Evolutionary conservation across 805 yeast species (phyloP).

Genomic region (Myxozyma geophila): DNA sequence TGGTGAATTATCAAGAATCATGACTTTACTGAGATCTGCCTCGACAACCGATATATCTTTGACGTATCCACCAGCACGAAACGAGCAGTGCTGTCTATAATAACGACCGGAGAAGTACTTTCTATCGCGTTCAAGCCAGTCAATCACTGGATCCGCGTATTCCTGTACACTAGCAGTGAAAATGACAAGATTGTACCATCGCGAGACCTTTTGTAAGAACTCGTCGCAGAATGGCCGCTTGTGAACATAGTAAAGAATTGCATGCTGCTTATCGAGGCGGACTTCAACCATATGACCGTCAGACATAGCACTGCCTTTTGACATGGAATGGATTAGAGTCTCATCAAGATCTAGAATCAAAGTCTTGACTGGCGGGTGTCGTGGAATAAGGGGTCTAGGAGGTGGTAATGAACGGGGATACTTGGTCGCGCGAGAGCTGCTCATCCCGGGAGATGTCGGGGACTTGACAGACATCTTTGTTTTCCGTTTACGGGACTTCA

Average conservation of each 20-base stretch:
- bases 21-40: constrained; percentile 66
- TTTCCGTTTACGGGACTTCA: not conserved
- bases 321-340: constrained; percentile 88
- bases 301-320: constrained; percentile 56
- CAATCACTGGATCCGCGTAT: constrained; percentile 96
- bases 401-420: constrained; percentile 28
- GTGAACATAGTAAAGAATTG: constrained; percentile 85
- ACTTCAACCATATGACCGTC: constrained; percentile 81
- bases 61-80: constrained; percentile 79
- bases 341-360: constrained; percentile 91
- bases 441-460: constrained; percentile 29
- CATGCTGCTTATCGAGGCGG: constrained; percentile 62
- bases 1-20: constrained; percentile 92
- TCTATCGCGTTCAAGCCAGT: constrained; percentile 77
- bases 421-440: constrained; percentile 19
- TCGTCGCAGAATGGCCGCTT: constrained; percentile 91
- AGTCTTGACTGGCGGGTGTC: constrained; percentile 54
- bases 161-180: constrained; percentile 95
- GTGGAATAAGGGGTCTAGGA: constrained; percentile 34
- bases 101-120: constrained; percentile 61
- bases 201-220: constrained; percentile 74
- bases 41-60: constrained; percentile 63
- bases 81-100: constrained; percentile 80
- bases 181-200: constrained; percentile 87
- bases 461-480: constrained; percentile 23